Evolutionary conservation across 139 green algal species (phyloP).

Genomic region (Coelastrella sp.): DNA sequence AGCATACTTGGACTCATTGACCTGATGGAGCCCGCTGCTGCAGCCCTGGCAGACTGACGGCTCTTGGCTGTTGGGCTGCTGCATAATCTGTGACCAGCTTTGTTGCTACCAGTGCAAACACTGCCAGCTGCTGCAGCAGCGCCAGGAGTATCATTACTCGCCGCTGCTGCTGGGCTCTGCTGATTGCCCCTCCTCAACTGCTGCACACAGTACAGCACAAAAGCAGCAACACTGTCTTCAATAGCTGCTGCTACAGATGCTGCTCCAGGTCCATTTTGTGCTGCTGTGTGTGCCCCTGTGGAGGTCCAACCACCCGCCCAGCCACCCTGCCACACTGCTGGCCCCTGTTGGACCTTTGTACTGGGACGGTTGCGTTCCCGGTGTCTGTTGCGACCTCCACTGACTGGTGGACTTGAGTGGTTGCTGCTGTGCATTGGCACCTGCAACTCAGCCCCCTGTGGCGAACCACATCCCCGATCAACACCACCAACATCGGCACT

Average conservation of each 20-base stretch:
- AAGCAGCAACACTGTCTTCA: constrained; percentile 42
- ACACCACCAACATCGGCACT: too few relatives aligned
- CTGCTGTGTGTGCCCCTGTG: neutral
- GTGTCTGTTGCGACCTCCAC: too few relatives aligned
- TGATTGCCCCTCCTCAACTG: constrained; percentile 16
- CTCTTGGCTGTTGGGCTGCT: constrained; percentile 22
- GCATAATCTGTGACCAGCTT: neutral
- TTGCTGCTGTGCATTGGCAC: too few relatives aligned
- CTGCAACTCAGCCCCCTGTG: too few relatives aligned
- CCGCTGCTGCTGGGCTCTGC: neutral
- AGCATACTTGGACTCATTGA: neutral
- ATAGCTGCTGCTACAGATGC: neutral
- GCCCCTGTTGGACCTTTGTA: neutral
- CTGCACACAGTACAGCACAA: constrained; percentile 42
- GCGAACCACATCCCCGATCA: too few relatives aligned
- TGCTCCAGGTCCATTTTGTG: neutral
- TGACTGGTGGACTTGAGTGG: too few relatives aligned
- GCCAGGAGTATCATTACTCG: neutral
- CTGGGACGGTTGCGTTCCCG: too few relatives aligned
- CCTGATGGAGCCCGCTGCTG: neutral
- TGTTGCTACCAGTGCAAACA: neutral
- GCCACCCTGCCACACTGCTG: neutral
- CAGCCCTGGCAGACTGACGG: neutral
- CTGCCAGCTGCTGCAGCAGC: neutral
- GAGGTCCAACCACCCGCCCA: neutral